phyloP scores from a whole-genome alignment of 371 early-diverging fungal species.

The Mucor racemosus region DNA sequence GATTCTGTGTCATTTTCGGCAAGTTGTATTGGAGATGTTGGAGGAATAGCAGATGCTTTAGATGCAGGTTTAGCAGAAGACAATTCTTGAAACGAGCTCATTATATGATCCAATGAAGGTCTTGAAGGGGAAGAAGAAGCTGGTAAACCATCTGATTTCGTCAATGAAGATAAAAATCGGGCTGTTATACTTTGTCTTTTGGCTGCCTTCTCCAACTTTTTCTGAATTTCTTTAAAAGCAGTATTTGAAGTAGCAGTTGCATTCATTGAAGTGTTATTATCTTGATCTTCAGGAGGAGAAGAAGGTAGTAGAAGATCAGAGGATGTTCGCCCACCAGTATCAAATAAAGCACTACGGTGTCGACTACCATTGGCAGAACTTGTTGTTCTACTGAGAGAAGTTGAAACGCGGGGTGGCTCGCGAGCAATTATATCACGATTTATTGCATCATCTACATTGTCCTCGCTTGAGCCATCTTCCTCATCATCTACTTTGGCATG shows the following conservation, averaged over 20 bases:
- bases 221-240: conserved; percentile 34
- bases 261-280: background rate
- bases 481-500: conserved; percentile 20
- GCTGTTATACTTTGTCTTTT: conserved; percentile 56
- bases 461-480: conserved; percentile 48
- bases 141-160: background rate
- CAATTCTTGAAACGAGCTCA: conserved; percentile 17
- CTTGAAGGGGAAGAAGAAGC: background rate
- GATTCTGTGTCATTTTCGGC: background rate
- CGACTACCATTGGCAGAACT: conserved; percentile 6
- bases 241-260: conserved; percentile 9
- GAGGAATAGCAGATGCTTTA: background rate
- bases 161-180: conserved; percentile 38
- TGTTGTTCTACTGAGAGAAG: conserved; percentile 38
- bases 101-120: conserved; percentile 29
- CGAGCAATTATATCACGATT: conserved; percentile 36
- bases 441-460: conserved; percentile 47
- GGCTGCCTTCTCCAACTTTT: conserved; percentile 39
- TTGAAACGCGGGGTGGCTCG: conserved; percentile 43
- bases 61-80: background rate
- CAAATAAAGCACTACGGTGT: conserved; percentile 8
- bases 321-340: background rate
- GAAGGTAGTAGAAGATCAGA: conserved; percentile 3
- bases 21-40: background rate
- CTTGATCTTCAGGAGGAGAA: conserved; percentile 4